These are phyloP conservation scores for Xylaria sp. DNA, from an alignment of 2,329 filamentous ascomycete genomes.

Conservation along the genomic window DNA sequence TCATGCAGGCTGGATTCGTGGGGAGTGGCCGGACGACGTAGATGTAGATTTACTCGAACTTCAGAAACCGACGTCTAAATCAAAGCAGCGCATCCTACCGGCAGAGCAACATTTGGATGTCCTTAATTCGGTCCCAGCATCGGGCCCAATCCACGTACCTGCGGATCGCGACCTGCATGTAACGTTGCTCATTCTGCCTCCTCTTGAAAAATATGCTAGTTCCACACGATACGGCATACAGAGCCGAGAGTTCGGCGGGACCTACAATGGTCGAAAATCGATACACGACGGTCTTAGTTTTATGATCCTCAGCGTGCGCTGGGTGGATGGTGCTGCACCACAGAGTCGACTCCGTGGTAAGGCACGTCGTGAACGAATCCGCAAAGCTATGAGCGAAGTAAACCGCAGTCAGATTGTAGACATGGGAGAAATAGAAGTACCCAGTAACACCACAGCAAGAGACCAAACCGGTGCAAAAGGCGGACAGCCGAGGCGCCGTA, in stretches of 20 bases:
- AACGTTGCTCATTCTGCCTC: constrained; percentile 83
- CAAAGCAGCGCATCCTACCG: constrained; percentile 45
- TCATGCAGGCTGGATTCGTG: constrained; percentile 90
- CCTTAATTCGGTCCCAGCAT: constrained; percentile 64
- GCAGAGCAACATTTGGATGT: constrained; percentile 52
- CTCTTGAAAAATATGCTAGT: constrained; percentile 78
- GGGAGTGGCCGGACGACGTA: constrained; percentile 84
- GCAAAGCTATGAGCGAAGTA: constrained; percentile 64
- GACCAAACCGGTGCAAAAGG: constrained; percentile 44
- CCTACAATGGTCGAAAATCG: constrained; percentile 53
- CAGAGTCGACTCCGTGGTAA: constrained; percentile 67
- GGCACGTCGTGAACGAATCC: constrained; percentile 65
- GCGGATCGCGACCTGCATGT: constrained; percentile 84
- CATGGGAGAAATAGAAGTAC: constrained; percentile 43
- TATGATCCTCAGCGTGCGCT: constrained; percentile 82
- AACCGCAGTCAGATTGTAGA: constrained; percentile 53
- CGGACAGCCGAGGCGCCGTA: constrained; percentile 41
- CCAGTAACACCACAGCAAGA: constrained; percentile 39
- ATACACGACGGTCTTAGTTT: constrained; percentile 89
- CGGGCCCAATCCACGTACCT: constrained; percentile 72
- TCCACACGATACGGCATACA: constrained; percentile 82
- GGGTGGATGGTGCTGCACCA: constrained; percentile 78
- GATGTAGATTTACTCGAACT: constrained; percentile 74
- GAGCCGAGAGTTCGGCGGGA: constrained; percentile 79
- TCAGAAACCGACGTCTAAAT: constrained; percentile 53